phyloP scores from a whole-genome alignment of 495 filamentous ascomycete species.

The Bombardia bombarda region DNA sequence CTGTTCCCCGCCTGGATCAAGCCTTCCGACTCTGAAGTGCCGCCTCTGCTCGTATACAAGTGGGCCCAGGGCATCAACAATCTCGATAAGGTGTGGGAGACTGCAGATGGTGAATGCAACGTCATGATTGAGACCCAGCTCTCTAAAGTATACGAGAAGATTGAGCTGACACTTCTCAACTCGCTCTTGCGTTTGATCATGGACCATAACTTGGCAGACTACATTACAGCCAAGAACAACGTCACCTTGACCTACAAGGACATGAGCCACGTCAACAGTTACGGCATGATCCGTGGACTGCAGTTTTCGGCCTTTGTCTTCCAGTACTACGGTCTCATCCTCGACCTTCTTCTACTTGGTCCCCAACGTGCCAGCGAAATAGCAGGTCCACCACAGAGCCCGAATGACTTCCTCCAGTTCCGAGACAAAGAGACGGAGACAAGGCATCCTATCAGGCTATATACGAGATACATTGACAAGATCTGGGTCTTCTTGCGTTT shows the following conservation, averaged over 20 bases:
- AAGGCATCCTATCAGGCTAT: conserved; percentile 89
- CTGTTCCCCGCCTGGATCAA: conserved; percentile 99
- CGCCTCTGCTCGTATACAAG: conserved; percentile 94
- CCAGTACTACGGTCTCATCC: conserved; percentile 96
- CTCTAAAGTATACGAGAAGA: conserved; percentile 99
- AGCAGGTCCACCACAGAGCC: conserved; percentile 89
- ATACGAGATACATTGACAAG: conserved; percentile 94
- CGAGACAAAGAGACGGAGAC: conserved; percentile 83
- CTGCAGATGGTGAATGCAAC: conserved; percentile 90
- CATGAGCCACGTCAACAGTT: conserved; percentile 99
- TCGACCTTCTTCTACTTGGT: conserved; percentile 88
- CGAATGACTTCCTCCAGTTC: conserved; percentile 98
- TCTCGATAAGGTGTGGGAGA: conserved; percentile 94
- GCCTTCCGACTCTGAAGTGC: conserved; percentile 96
- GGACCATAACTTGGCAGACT: conserved; percentile 99
- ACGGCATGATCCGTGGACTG: conserved; percentile 93
- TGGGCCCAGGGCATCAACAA: conserved; percentile 99
- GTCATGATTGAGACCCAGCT: conserved; percentile 98
- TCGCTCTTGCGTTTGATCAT: conserved; percentile 90
- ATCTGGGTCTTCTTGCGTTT: conserved; percentile 99
- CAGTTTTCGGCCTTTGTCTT: conserved; percentile 99
- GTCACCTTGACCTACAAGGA: conserved; percentile 99
- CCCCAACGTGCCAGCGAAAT: conserved; percentile 94
- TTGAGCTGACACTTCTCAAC: conserved; percentile 93
- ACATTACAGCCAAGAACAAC: conserved; percentile 99